phyloP scores from a whole-genome alignment of 495 filamentous ascomycete species.

The Massariosphaeria phaeospora region DNA sequence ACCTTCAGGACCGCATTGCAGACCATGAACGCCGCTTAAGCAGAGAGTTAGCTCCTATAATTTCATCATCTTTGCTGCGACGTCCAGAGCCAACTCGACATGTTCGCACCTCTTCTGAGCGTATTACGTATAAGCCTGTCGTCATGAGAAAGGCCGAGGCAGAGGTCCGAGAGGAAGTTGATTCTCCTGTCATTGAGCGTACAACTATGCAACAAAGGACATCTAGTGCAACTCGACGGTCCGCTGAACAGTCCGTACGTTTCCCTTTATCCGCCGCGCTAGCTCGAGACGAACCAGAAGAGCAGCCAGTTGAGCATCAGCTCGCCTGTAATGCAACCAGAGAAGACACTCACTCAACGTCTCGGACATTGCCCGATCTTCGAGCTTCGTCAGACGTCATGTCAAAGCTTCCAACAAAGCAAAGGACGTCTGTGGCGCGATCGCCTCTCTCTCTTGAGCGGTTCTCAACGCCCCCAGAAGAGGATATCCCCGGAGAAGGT shows the following conservation, averaged over 20 bases:
- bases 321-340: background rate
- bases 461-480: too few species aligned
- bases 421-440: too few species aligned
- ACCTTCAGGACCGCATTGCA: slow-evolving; percentile 6
- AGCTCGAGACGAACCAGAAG: slow-evolving; percentile 14
- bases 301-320: background rate
- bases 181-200: background rate
- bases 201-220: background rate
- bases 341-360: too few species aligned
- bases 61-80: slow-evolving; percentile 3
- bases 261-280: too few species aligned
- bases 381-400: too few species aligned
- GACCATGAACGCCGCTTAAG: slow-evolving; percentile 7
- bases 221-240: too few species aligned
- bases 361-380: too few species aligned
- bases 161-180: background rate
- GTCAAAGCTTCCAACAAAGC: too few species aligned
- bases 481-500: too few species aligned
- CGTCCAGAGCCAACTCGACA: background rate
- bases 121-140: background rate
- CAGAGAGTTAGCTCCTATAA: background rate
- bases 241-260: too few species aligned
- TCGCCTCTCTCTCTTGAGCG: too few species aligned
- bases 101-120: slow-evolving; percentile 5
- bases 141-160: slow-evolving; percentile 2